Evolutionary conservation across 73 alveolate genomes (phyloP).

Genomic region (Urostyla sp.): DNA sequence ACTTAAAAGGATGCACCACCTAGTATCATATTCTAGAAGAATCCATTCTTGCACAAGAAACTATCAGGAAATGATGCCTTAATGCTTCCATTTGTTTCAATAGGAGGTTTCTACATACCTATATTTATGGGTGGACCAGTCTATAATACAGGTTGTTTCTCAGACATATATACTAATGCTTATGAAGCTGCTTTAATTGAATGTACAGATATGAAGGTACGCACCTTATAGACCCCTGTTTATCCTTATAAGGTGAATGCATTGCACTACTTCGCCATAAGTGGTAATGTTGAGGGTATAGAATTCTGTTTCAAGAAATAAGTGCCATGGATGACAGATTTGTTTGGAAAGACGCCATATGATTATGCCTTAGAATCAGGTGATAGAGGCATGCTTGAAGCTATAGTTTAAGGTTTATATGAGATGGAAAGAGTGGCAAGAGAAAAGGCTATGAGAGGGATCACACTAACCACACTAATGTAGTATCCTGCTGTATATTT

Average conservation of each 20-base stretch:
- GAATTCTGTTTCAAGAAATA: slow-evolving; percentile 17
- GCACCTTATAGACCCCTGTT: background rate
- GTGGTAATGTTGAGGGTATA: slow-evolving; percentile 1
- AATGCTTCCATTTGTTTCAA: too few relatives aligned
- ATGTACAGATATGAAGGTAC: too few relatives aligned
- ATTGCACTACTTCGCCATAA: slow-evolving; percentile 33
- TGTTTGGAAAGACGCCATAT: slow-evolving; percentile 46
- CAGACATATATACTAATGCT: too few relatives aligned
- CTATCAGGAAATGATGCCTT: too few relatives aligned
- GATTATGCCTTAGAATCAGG: slow-evolving; percentile 30
- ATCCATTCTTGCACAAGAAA: too few relatives aligned
- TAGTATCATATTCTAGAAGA: too few relatives aligned
- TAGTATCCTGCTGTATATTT: background rate
- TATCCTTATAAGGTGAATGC: slow-evolving; percentile 49
- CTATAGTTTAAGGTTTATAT: slow-evolving; percentile 3
- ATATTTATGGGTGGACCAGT: too few relatives aligned
- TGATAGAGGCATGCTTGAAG: slow-evolving; percentile 7
- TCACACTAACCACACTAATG: slow-evolving; percentile 1
- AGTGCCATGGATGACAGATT: slow-evolving; percentile 15
- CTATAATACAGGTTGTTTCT: too few relatives aligned
- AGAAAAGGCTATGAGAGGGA: background rate
- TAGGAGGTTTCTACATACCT: too few relatives aligned
- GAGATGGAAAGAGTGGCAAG: slow-evolving; percentile 10
- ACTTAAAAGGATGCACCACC: too few relatives aligned
- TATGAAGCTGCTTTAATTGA: too few relatives aligned